Evolutionary conservation across 2,329 filamentous ascomycete species (phyloP).

Genomic region (Paecilomyces sp.): DNA sequence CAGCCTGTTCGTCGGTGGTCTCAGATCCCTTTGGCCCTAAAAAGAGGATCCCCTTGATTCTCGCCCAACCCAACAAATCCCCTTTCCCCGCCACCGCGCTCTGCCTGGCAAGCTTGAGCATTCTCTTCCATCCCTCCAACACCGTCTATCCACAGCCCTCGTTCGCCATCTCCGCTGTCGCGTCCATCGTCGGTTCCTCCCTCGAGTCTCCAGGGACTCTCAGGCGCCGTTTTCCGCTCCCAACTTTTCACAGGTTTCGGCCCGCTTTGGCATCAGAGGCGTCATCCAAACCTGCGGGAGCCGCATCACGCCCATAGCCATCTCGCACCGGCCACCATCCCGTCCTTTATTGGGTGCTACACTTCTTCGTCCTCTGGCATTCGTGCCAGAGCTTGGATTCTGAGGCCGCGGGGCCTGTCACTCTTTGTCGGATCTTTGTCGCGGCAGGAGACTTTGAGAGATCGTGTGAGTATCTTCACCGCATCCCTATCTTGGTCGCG

Average conservation of each 20-base stretch:
- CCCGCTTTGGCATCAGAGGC: background rate
- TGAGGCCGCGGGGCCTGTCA: constrained; percentile 23
- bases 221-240: constrained; percentile 2
- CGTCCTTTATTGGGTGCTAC: constrained; percentile 11
- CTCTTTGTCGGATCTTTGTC: constrained; percentile 16
- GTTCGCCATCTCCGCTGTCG: constrained; percentile 1
- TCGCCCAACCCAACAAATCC: constrained; percentile 8
- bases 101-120: constrained; percentile 3
- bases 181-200: constrained; percentile 7
- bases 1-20: constrained; percentile 1
- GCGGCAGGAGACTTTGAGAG: constrained; percentile 6
- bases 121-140: constrained; percentile 11
- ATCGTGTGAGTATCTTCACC: constrained; percentile 19
- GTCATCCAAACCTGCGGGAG: constrained; percentile 10
- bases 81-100: constrained; percentile 2
- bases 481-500: constrained; percentile 4
- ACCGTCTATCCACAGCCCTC: background rate
- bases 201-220: constrained; percentile 1
- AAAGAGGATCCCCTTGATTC: constrained; percentile 13
- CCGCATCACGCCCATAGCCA: constrained; percentile 11
- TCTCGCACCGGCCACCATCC: constrained; percentile 10
- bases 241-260: background rate
- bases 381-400: constrained; percentile 15
- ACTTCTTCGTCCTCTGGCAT: constrained; percentile 16
- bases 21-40: constrained; percentile 10